These are phyloP conservation scores for Colletotrichum sp. DNA, from an alignment of 2,329 filamentous ascomycete species.

Conservation along the genomic window DNA sequence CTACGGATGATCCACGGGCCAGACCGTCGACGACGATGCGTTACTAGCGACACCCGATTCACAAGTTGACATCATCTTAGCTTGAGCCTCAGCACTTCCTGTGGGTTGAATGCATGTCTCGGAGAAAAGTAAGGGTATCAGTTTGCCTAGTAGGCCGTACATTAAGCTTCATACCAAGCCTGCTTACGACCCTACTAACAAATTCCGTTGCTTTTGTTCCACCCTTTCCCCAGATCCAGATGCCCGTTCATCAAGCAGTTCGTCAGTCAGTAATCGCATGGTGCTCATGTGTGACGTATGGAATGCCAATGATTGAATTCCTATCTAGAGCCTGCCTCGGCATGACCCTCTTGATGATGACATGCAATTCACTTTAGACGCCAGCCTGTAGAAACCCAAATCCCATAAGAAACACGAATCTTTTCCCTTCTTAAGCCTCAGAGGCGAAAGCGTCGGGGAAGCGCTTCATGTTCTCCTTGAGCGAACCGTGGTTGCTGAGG, in stretches of 20 bases:
- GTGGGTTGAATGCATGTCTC: neutral
- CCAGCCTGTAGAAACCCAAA: constrained; percentile 45
- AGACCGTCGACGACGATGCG: neutral
- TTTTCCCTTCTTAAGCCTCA: constrained; percentile 50
- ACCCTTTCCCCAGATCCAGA: neutral
- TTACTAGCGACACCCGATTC: neutral
- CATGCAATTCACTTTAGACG: constrained; percentile 48
- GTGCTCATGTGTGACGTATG: constrained; percentile 13
- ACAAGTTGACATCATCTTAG: constrained; percentile 10
- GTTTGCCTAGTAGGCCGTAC: neutral
- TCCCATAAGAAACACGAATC: constrained; percentile 31
- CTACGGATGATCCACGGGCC: constrained; percentile 14
- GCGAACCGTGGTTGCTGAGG: constrained; percentile 89
- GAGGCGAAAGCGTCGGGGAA: constrained; percentile 90
- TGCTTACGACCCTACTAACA: neutral
- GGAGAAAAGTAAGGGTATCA: neutral
- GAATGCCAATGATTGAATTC: constrained; percentile 26
- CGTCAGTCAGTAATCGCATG: neutral
- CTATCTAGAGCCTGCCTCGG: constrained; percentile 24
- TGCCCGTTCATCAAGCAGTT: neutral
- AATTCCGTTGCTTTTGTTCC: neutral
- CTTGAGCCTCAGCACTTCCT: neutral
- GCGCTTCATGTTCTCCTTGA: constrained; percentile 86
- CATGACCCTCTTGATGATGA: constrained; percentile 32
- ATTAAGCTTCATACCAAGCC: neutral